Evolutionary conservation across 352 stramenopile species (phyloP).

Genomic region (Lagenidium giganteum): DNA sequence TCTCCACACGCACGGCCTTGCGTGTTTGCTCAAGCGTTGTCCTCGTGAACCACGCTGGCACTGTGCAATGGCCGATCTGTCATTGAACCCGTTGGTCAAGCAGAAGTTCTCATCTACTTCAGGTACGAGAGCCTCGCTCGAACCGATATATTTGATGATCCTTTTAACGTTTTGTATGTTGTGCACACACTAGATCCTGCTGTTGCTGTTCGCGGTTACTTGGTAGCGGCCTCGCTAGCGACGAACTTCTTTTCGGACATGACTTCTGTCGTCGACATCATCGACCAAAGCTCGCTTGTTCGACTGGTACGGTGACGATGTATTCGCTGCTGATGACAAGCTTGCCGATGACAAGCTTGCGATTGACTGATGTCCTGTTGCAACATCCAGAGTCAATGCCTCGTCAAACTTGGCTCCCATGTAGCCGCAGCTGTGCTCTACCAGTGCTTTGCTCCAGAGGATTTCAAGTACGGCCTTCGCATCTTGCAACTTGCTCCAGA

Average conservation of each 20-base stretch:
- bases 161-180: conserved; percentile 4
- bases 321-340: not conserved
- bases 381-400: conserved; percentile 62
- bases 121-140: conserved; percentile 23
- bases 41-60: conserved; percentile 77
- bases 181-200: conserved; percentile 56
- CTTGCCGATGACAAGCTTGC: not conserved
- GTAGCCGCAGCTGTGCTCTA: conserved; percentile 80
- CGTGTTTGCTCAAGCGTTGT: conserved; percentile 47
- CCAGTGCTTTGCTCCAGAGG: conserved; percentile 73
- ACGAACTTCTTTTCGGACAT: conserved; percentile 82
- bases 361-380: not conserved
- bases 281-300: conserved; percentile 81
- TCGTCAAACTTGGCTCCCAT: conserved; percentile 77
- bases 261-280: conserved; percentile 66
- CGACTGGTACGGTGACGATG: conserved; percentile 40
- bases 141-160: not conserved
- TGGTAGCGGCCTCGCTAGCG: conserved; percentile 68
- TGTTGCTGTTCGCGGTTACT: conserved; percentile 60
- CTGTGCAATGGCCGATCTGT: conserved; percentile 61
- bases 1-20: conserved; percentile 46
- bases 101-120: conserved; percentile 56
- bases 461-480: conserved; percentile 77
- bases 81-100: conserved; percentile 65
- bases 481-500: conserved; percentile 72